Percentiles rank a stretch among this genome's conserved stretches.
Evolutionary conservation across 1,284 basidiomycete species (phyloP).

Genomic region (Cystobasidium pallidum): DNA sequence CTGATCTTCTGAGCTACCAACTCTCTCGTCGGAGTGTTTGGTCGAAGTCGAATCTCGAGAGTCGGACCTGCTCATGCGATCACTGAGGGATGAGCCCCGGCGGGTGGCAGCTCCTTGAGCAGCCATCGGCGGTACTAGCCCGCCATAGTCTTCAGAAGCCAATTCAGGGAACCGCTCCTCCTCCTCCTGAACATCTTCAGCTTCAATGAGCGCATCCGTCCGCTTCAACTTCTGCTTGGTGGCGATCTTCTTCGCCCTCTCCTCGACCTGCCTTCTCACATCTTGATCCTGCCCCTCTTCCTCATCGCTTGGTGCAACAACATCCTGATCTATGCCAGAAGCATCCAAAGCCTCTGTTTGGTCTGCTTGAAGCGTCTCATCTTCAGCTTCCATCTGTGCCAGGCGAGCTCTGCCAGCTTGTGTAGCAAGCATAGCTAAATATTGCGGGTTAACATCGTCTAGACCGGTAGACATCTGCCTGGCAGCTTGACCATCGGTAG

Average conservation of each 20-base stretch:
- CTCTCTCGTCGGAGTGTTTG: constrained; percentile 44
- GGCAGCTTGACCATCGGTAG: constrained; percentile 16
- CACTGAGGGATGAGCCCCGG: constrained; percentile 41
- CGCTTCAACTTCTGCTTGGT: neutral
- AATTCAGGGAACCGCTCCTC: neutral
- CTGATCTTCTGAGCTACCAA: neutral
- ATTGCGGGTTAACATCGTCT: constrained; percentile 30
- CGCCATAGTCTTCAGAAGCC: neutral
- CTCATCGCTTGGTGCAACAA: constrained; percentile 48
- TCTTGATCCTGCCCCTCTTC: constrained; percentile 49
- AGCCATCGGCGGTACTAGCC: neutral
- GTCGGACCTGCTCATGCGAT: constrained; percentile 1
- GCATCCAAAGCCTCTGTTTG: constrained; percentile 48
- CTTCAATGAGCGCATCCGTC: neutral
- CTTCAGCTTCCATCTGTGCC: constrained; percentile 30
- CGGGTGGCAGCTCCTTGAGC: constrained; percentile 22
- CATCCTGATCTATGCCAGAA: constrained; percentile 56
- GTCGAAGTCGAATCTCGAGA: constrained; percentile 36
- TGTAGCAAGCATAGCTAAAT: constrained; percentile 32
- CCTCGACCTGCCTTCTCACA: constrained; percentile 46
- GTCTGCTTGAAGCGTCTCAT: constrained; percentile 46
- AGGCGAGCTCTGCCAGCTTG: constrained; percentile 32
- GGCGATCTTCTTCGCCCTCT: constrained; percentile 48
- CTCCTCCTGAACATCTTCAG: neutral
- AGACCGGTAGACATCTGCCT: constrained; percentile 2